phyloP scores from a whole-genome alignment of 2,329 filamentous ascomycete species.

The Talaromyces sp. region DNA sequence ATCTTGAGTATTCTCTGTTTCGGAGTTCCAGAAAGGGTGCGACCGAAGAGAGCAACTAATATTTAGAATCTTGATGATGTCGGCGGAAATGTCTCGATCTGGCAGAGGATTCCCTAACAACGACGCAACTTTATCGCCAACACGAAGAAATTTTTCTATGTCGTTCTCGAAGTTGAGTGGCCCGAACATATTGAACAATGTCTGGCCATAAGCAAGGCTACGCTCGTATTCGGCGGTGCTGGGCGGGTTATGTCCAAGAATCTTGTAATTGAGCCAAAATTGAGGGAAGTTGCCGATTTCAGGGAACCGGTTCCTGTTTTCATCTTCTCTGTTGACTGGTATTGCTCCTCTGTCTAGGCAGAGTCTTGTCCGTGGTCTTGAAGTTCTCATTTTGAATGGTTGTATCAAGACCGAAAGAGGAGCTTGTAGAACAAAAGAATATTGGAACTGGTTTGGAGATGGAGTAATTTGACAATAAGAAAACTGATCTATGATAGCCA shows the following conservation, averaged over 20 bases:
- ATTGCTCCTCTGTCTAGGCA: too few species aligned
- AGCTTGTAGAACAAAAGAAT: not conserved
- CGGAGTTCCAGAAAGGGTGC: not conserved
- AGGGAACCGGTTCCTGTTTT: not conserved
- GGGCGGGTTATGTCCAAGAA: not conserved
- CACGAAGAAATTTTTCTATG: not conserved
- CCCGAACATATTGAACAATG: not conserved
- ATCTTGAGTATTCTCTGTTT: too few species aligned
- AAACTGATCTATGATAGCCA: not conserved
- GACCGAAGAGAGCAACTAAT: not conserved
- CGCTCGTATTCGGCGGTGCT: not conserved
- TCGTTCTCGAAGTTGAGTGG: not conserved
- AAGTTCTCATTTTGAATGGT: not conserved
- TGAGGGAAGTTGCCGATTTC: not conserved
- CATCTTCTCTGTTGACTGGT: not conserved
- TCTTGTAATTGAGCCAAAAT: not conserved
- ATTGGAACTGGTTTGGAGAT: not conserved
- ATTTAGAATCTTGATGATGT: not conserved
- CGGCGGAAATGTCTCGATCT: not conserved
- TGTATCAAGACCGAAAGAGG: not conserved
- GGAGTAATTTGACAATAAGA: not conserved
- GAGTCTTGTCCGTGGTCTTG: not conserved
- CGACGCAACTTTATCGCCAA: not conserved
- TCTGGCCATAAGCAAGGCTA: not conserved
- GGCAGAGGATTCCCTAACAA: too few species aligned